Evolutionary conservation across 2,329 filamentous ascomycete species (phyloP), one percentile per base, ranked within the genome.

Genomic region (Pleurostoma richardsiae): DNA sequence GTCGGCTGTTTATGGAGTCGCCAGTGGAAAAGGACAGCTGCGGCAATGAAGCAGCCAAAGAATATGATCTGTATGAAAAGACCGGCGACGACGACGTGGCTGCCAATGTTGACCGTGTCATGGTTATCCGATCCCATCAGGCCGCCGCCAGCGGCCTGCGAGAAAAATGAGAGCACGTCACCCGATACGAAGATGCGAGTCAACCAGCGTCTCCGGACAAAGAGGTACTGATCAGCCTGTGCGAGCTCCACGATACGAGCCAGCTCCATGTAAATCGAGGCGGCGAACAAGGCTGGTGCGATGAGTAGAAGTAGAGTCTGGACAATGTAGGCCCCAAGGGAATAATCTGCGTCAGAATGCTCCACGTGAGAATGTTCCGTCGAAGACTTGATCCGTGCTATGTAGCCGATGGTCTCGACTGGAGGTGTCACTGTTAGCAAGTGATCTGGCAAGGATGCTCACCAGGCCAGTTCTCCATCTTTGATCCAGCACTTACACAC

Each of bases 21-120:
- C 2, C 43, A 49, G 51, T 83, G 72, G 61, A 82, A 81, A 1
- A 76, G 49, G 3, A 68, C 52, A 0, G 76, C 68, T 1, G 71
- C 70, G 4, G 71, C 47, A 33, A 77, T 60, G 54, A 85, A 85
- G 33, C 82, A 61, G 27, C 67, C 69, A 50, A 85, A 83, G 46
- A 78, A 71, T 38, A 78, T 38, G 28, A 85, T 68, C 55, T 85
- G 82, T 11, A 83, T 58, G 30, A 76, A 58, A 3, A 85, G 63
- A 2, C 82, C 81, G 1, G 54, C 72, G 6, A 83, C 60, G n/a
- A 84, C 72, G 42, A 83, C 64, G 19, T 72, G 68, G 51, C 77
- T 58, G 11, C 73, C 77, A 10, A 62, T 59, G 29, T 68, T 58
- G 50, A 52, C 48, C 39, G 43, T 54, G 29, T 49, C 41, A 5